These are phyloP conservation scores for Alternaria alternata DNA, from an alignment of 2,329 filamentous ascomycete genomes.

Conservation along the genomic window DNA sequence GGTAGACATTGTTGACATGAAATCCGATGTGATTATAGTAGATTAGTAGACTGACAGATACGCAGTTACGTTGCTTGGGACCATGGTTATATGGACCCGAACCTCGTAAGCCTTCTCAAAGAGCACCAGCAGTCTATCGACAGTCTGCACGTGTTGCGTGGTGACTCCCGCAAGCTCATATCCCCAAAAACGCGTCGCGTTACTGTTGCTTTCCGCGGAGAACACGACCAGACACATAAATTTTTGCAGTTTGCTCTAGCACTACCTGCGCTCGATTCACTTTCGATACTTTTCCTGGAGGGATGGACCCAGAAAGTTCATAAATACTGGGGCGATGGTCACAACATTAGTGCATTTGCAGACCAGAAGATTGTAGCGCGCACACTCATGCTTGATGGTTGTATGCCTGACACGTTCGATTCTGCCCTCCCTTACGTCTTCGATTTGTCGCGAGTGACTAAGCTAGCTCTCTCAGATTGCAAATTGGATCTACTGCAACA, in stretches of 20 bases:
- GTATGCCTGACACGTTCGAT: slow-evolving; percentile 1
- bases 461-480: neutral
- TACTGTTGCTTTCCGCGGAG: neutral
- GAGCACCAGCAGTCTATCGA: neutral
- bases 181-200: neutral
- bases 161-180: neutral
- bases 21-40: neutral
- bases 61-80: neutral
- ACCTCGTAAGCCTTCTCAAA: neutral
- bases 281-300: neutral
- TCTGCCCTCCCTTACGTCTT: neutral
- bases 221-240: neutral
- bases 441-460: slow-evolving; percentile 9
- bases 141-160: neutral
- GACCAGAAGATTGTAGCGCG: neutral
- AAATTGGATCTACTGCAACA: neutral
- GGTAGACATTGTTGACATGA: too few species aligned
- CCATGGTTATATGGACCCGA: too few species aligned
- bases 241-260: neutral
- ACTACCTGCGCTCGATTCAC: slow-evolving; percentile 7
- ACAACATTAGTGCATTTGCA: neutral
- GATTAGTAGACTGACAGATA: neutral
- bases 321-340: neutral
- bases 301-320: neutral
- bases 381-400: slow-evolving; percentile 2